phyloP scores from a whole-genome alignment of 495 filamentous ascomycete genomes.

The Aspergillus cristatus region DNA sequence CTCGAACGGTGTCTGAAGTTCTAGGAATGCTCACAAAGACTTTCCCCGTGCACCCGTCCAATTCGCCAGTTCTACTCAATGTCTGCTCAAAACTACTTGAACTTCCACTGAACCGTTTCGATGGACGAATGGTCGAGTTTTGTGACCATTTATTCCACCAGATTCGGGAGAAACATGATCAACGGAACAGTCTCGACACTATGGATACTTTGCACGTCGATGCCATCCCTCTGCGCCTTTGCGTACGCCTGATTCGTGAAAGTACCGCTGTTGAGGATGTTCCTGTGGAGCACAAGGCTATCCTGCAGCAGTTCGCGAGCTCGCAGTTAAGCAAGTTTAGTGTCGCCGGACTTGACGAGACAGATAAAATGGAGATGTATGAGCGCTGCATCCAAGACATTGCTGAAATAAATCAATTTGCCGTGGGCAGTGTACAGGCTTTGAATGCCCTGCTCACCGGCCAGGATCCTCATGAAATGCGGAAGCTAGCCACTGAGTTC shows the following conservation, averaged over 20 bases:
- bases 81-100: slow-evolving; percentile 65
- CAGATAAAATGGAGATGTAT: slow-evolving; percentile 45
- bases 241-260: slow-evolving; percentile 60
- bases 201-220: slow-evolving; percentile 19
- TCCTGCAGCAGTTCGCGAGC: slow-evolving; percentile 51
- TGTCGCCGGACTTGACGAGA: slow-evolving; percentile 37
- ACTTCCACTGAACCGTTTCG: slow-evolving; percentile 53
- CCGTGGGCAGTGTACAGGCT: slow-evolving; percentile 64
- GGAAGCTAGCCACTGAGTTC: slow-evolving; percentile 43
- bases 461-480: slow-evolving; percentile 37
- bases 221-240: slow-evolving; percentile 36
- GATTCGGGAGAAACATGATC: slow-evolving; percentile 23
- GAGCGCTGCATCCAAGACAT: slow-evolving; percentile 51
- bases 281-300: slow-evolving; percentile 28
- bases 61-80: slow-evolving; percentile 49
- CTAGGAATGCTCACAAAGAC: slow-evolving; percentile 65
- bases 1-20: slow-evolving; percentile 70
- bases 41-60: slow-evolving; percentile 42
- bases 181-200: slow-evolving; percentile 10
- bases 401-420: slow-evolving; percentile 41
- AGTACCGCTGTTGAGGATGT: slow-evolving; percentile 36
- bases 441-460: slow-evolving; percentile 49
- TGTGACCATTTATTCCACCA: slow-evolving; percentile 30
- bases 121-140: slow-evolving; percentile 45
- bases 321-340: slow-evolving; percentile 44